These are phyloP conservation scores for Leccinum uliginosum DNA, from an alignment of 768 basidiomycete species.

Conservation along the genomic window DNA sequence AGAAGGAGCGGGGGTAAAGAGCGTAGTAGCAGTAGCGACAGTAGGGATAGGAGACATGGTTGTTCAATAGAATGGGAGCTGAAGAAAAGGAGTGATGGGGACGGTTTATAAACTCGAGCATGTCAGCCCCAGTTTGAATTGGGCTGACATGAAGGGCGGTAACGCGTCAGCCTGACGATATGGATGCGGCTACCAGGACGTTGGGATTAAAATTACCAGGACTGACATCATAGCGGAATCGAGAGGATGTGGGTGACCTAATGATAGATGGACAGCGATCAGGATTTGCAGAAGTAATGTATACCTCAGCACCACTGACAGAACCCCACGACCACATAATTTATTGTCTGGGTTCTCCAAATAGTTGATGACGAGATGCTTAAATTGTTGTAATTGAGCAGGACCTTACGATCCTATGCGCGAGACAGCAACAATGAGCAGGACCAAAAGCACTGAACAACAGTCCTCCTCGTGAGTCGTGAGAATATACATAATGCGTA, in stretches of 20 bases:
- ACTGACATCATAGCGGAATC: neutral
- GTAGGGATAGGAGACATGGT: slow-evolving; percentile 18
- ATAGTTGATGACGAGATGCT: too few species aligned
- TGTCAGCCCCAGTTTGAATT: neutral
- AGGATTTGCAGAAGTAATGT: too few species aligned
- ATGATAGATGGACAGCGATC: too few species aligned
- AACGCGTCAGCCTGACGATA: slow-evolving; percentile 8
- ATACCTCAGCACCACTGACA: too few species aligned
- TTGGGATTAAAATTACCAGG: neutral
- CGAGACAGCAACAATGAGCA: too few species aligned
- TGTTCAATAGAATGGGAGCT: neutral
- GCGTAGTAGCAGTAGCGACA: slow-evolving; percentile 5
- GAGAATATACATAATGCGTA: too few species aligned
- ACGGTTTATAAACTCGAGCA: slow-evolving; percentile 3
- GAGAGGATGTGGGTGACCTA: neutral
- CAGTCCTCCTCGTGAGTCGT: too few species aligned
- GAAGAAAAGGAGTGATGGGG: neutral
- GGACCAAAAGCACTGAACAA: too few species aligned
- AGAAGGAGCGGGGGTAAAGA: slow-evolving; percentile 1
- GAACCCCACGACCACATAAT: too few species aligned
- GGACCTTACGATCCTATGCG: too few species aligned
- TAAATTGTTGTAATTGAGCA: too few species aligned
- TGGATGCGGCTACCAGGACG: neutral
- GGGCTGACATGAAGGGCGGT: neutral
- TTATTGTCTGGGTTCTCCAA: too few species aligned